Percentiles rank a stretch among this genome's conserved stretches.
Evolutionary conservation across 1,139 yeast genomes (phyloP).

Genomic region (Schwanniomyces etchellsii): DNA sequence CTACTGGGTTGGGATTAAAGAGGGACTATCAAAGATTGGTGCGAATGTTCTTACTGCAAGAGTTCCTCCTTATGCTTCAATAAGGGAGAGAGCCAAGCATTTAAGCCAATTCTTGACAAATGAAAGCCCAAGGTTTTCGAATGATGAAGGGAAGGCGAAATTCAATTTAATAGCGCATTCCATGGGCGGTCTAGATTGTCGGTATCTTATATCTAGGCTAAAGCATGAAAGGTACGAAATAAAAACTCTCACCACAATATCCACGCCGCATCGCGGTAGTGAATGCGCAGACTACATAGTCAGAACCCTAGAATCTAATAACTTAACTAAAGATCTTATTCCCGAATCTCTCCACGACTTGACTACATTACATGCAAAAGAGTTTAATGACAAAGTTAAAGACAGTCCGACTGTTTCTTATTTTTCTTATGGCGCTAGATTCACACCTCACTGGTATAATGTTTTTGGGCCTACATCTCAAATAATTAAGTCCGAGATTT

Average conservation of each 20-base stretch:
- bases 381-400: slow-evolving; percentile 47
- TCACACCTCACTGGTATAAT: slow-evolving; percentile 57
- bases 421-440: slow-evolving; percentile 79
- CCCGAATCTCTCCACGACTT: slow-evolving; percentile 52
- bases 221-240: slow-evolving; percentile 46
- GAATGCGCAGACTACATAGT: slow-evolving; percentile 72
- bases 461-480: slow-evolving; percentile 61
- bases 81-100: slow-evolving; percentile 60
- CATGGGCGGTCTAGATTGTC: slow-evolving; percentile 88
- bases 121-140: slow-evolving; percentile 1
- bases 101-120: slow-evolving; percentile 48
- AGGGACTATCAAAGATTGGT: slow-evolving; percentile 55
- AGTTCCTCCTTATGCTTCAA: slow-evolving; percentile 80
- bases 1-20: slow-evolving; percentile 79
- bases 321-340: slow-evolving; percentile 18
- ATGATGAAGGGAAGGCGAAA: slow-evolving; percentile 29
- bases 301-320: slow-evolving; percentile 14
- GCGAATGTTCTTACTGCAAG: slow-evolving; percentile 65
- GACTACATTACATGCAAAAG: slow-evolving; percentile 48
- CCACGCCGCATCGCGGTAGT: slow-evolving; percentile 88
- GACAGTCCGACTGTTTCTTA: slow-evolving; percentile 64
- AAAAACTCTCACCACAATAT: slow-evolving; percentile 71
- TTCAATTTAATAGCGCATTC: slow-evolving; percentile 85
- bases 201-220: slow-evolving; percentile 63
- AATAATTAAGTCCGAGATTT: slow-evolving; percentile 37